These are phyloP conservation scores for Pholiota conissans DNA, from an alignment of 768 basidiomycete genomes.

Conservation along the genomic window DNA sequence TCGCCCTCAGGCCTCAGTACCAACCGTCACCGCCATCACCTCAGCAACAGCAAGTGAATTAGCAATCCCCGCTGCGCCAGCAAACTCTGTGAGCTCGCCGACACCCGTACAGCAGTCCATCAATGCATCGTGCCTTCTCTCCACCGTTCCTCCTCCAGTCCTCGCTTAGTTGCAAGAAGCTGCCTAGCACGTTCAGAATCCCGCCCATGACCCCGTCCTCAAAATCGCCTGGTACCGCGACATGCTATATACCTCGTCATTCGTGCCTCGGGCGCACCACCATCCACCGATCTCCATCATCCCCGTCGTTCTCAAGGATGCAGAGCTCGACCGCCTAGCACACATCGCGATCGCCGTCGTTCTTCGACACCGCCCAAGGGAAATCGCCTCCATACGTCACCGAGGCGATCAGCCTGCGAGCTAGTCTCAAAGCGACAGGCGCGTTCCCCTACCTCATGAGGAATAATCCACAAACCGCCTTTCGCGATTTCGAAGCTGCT, in stretches of 20 bases:
- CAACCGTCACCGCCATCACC: slow-evolving; percentile 37
- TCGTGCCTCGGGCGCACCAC: slow-evolving; percentile 23
- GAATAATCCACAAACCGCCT: slow-evolving; percentile 75
- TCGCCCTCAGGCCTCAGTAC: slow-evolving; percentile 32
- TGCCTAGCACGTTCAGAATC: slow-evolving; percentile 49
- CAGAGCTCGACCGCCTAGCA: slow-evolving; percentile 56
- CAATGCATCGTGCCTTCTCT: slow-evolving; percentile 53
- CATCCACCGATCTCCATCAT: slow-evolving; percentile 49
- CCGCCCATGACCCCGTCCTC: slow-evolving; percentile 55
- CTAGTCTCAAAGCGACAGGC: slow-evolving; percentile 72
- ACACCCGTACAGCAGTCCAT: slow-evolving; percentile 17
- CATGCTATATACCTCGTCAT: slow-evolving; percentile 80
- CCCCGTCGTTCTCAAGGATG: slow-evolving; percentile 57
- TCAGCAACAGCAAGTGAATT: slow-evolving; percentile 16
- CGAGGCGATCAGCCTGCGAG: slow-evolving; percentile 77
- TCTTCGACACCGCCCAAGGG: slow-evolving; percentile 29
- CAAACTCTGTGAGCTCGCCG: slow-evolving; percentile 6
- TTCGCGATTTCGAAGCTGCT: slow-evolving; percentile 85
- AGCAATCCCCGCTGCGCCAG: slow-evolving; percentile 18
- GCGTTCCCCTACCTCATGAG: slow-evolving; percentile 63
- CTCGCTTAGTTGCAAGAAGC: slow-evolving; percentile 56
- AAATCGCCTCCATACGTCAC: slow-evolving; percentile 46
- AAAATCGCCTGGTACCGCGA: slow-evolving; percentile 82
- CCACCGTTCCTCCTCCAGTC: slow-evolving; percentile 69
- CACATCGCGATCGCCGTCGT: slow-evolving; percentile 67